Conservation (phyloP, 148 eudicot species). For the Diospyros lotus region DNA sequence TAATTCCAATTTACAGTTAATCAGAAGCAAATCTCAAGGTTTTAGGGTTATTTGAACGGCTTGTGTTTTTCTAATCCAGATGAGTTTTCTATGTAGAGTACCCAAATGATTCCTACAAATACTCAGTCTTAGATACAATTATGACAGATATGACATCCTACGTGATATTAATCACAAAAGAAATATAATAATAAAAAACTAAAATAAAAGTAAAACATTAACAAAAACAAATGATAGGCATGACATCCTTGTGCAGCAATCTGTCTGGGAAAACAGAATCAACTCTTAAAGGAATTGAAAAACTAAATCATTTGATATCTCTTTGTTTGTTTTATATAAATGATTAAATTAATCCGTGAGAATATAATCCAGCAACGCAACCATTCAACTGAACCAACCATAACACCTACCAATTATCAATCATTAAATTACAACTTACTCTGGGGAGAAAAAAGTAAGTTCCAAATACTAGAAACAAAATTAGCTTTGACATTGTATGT, state of each 20-base stretch:
- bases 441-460: no score
- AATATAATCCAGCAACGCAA: not conserved
- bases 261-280: not conserved
- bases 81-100: not conserved
- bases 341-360: not conserved
- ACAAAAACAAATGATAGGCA: no score
- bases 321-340: not conserved
- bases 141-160: no score
- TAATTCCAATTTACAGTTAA: not conserved
- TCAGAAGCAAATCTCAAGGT: not conserved
- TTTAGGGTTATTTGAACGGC: not conserved
- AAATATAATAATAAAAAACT: no score
- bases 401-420: not conserved
- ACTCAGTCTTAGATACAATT: no score
- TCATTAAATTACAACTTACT: not conserved
- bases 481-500: no score
- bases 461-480: no score
- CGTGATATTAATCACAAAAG: no score
- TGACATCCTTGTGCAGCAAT: no score
- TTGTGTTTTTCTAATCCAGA: not conserved
- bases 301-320: not conserved
- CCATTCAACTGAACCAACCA: not conserved
- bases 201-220: no score
- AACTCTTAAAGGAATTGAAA: not conserved
- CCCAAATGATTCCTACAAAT: not conserved